phyloP scores from a whole-genome alignment of 306 rosid genomes.

The Begonia loranthoides region DNA sequence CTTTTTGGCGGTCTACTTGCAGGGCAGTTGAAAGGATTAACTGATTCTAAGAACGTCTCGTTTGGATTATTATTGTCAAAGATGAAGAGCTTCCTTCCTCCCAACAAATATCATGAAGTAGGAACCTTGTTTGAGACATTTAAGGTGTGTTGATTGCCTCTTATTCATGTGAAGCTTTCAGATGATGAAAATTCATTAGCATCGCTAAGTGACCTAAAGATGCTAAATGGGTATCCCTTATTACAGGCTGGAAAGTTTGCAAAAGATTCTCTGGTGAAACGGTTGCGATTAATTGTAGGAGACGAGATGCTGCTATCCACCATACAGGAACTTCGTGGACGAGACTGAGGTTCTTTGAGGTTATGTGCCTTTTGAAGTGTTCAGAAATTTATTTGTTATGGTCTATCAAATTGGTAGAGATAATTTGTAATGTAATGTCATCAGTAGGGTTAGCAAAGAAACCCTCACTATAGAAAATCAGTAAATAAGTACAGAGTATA shows the following conservation, averaged over 20 bases:
- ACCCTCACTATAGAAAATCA: constrained; percentile 10
- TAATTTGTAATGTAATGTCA: constrained; percentile 11
- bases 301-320: constrained; percentile 29
- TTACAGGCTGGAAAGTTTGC: constrained; percentile 34
- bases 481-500: constrained; percentile 1
- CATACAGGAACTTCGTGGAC: constrained; percentile 24
- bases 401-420: constrained; percentile 12
- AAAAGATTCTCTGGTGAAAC: constrained; percentile 21
- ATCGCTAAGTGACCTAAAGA: too few species aligned
- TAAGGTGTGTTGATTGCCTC: constrained; percentile 16
- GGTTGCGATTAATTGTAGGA: constrained; percentile 32
- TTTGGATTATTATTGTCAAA: constrained; percentile 16
- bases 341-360: constrained; percentile 34
- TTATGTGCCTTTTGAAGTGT: constrained; percentile 15
- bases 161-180: background rate
- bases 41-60: constrained; percentile 2
- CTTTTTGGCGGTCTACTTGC: constrained; percentile 3
- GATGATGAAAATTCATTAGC: background rate
- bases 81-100: constrained; percentile 28
- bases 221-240: constrained; percentile 1
- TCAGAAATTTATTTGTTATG: constrained; percentile 15
- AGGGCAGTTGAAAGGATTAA: constrained; percentile 16
- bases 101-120: constrained; percentile 24
- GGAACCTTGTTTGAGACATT: constrained; percentile 13
- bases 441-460: constrained; percentile 19